Evolutionary conservation across 176 grass and related monocot genomes (phyloP), one percentile per base, ranked within the genome.

Genomic region (Carex myosuroides): DNA sequence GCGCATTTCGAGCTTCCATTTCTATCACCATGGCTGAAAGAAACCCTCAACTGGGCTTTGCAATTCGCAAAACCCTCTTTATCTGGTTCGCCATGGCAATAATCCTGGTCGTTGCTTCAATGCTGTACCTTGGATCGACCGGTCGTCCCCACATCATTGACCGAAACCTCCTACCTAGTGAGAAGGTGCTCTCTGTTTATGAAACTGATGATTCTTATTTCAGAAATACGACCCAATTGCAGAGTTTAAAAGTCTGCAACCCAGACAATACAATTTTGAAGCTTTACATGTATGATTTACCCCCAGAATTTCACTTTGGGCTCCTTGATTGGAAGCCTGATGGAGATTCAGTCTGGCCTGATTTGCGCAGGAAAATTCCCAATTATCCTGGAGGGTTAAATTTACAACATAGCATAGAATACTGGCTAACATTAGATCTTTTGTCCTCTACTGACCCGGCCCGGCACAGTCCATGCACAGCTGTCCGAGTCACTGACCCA

Each of bases 401-500:
- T 83, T 92, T 93, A 65, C 96, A 95, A 71, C 96, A 98, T 84
- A 95, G 91, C 86, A 90, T 98, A 60, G 96, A 90, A 84, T 98
- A 95, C 83, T 95, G 96, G 96, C 91, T 98, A 12, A 91, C 95
- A 9, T 87, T 98, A 35, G 89, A 95, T 74, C 89, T 98, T 86
- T 88, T 98, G 0, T 92, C 91, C 30, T 89, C 96, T 8, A 92
- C 81, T 84, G 91, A 91, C 84, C 20, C 87, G 64, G 26, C 79
- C 41, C 1, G 52, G 70, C 5, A 26, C 33, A 67, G 84, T 82
- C 86, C 89, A 10, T 98, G 88, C 16, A 80, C 75, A 8, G 92
- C 95, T 55, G 77, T 89, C 6, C 81, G 91, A 77, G 95, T 93
- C 63, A 50, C 84, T 22, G 83, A 98, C 44, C 70, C 91, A 63